Conservation (phyloP, 1,284 basidiomycete species). For the Fomitopsis palustris region DNA sequence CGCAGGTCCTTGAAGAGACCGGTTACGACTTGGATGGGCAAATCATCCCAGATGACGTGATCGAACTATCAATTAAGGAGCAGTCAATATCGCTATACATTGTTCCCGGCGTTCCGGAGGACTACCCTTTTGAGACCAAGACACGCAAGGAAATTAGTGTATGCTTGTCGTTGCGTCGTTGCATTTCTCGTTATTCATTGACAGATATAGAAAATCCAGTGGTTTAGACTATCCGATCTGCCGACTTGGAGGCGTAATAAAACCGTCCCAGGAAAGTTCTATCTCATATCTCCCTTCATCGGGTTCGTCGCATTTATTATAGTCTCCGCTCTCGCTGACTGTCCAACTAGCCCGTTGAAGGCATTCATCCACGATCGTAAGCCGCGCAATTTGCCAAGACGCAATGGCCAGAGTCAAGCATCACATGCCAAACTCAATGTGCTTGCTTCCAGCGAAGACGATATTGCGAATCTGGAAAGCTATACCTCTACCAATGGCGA, state of each 20-base stretch:
- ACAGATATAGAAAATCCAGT: conserved; percentile 82
- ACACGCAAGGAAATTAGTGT: conserved; percentile 99
- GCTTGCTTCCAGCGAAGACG: conserved; percentile 25
- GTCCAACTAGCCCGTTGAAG: conserved; percentile 52
- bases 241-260: conserved; percentile 92
- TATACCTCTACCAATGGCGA: conserved; percentile 19
- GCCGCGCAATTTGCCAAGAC: conserved; percentile 33
- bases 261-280: conserved; percentile 79
- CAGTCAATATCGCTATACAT: conserved; percentile 91
- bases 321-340: background rate
- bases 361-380: conserved; percentile 46
- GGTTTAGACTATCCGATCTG: conserved; percentile 89
- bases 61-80: conserved; percentile 88
- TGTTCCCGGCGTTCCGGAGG: conserved; percentile 87
- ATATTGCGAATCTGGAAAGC: conserved; percentile 9
- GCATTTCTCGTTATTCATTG: conserved; percentile 2
- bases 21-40: conserved; percentile 82
- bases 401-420: conserved; percentile 18
- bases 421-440: conserved; percentile 11
- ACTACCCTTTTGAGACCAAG: conserved; percentile 87
- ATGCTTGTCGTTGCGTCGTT: conserved; percentile 31
- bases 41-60: conserved; percentile 68
- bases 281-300: conserved; percentile 95
- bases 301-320: conserved; percentile 47
- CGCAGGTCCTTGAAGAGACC: conserved; percentile 89